Conservation (phyloP, 1,284 basidiomycete genomes). For the Apiotrichum domesticum region DNA sequence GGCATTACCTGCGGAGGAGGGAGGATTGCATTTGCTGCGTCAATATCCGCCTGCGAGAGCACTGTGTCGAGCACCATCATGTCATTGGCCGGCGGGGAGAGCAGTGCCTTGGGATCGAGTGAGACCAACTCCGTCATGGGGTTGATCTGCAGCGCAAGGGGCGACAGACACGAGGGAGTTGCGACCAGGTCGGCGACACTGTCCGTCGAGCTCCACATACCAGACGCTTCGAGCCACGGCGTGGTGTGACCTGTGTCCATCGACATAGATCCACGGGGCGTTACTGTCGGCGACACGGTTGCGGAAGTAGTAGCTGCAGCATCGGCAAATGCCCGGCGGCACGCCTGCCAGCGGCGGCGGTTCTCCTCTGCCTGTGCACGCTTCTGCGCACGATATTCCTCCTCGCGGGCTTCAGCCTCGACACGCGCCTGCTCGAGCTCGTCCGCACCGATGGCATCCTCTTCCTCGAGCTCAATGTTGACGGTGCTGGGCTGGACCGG, state of each 20-base stretch:
- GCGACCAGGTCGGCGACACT: slow-evolving; percentile 7
- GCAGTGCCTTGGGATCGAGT: slow-evolving; percentile 22
- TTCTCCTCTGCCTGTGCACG: slow-evolving; percentile 32
- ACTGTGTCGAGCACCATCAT: slow-evolving; percentile 25
- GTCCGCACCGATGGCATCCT: slow-evolving; percentile 34
- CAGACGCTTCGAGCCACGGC: slow-evolving; percentile 11
- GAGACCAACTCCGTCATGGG: slow-evolving; percentile 4
- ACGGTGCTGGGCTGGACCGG: neutral
- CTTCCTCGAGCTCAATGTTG: slow-evolving; percentile 13
- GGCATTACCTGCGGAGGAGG: neutral
- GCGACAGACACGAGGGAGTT: slow-evolving; percentile 19
- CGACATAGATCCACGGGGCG: slow-evolving; percentile 1
- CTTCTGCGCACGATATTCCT: slow-evolving; percentile 26
- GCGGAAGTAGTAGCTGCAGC: slow-evolving; percentile 6
- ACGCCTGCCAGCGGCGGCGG: slow-evolving; percentile 29
- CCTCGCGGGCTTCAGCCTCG: slow-evolving; percentile 36
- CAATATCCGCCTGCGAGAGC: slow-evolving; percentile 26
- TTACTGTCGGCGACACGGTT: slow-evolving; percentile 6
- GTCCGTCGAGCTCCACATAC: slow-evolving; percentile 9
- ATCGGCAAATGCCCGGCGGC: slow-evolving; percentile 23
- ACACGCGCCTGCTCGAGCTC: slow-evolving; percentile 35
- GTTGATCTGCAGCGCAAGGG: slow-evolving; percentile 27
- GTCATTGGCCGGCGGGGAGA: slow-evolving; percentile 11
- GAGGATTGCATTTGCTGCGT: slow-evolving; percentile 6
- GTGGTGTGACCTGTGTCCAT: slow-evolving; percentile 3